Evolutionary conservation across 2,329 filamentous ascomycete genomes (phyloP).

Genomic region (Paramyrothecium sp.): DNA sequence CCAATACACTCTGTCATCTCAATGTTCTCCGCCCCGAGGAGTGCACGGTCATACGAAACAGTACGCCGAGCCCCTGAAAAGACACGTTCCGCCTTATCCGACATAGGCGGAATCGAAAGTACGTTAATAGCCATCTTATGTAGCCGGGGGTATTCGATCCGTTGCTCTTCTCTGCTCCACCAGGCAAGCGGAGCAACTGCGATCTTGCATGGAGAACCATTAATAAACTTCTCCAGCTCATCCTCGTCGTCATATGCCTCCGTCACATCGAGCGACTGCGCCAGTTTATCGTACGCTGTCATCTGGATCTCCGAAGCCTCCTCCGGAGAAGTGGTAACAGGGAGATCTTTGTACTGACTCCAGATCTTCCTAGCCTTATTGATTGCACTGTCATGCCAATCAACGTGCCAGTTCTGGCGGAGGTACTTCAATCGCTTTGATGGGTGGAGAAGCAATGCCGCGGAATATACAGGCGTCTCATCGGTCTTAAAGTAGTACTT

Average conservation of each 20-base stretch:
- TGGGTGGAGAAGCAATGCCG: constrained; percentile 8
- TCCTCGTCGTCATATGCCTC: constrained; percentile 3
- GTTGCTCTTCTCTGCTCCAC: constrained; percentile 8
- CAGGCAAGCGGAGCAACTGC: constrained; percentile 5
- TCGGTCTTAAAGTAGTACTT: constrained; percentile 10
- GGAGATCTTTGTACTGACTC: not conserved
- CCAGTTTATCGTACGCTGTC: not conserved
- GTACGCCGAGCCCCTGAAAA: constrained; percentile 5
- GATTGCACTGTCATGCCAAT: constrained; percentile 2
- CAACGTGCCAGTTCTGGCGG: not conserved
- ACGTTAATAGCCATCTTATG: constrained; percentile 4
- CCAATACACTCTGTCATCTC: constrained; percentile 10
- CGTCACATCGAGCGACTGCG: not conserved
- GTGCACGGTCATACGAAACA: constrained; percentile 6
- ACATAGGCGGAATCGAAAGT: constrained; percentile 8
- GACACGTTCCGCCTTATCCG: constrained; percentile 5
- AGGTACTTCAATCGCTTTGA: constrained; percentile 1
- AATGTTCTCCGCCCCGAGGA: constrained; percentile 6
- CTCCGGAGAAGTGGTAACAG: not conserved
- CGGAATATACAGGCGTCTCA: constrained; percentile 7
- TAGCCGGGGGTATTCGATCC: constrained; percentile 4
- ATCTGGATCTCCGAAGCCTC: too few species aligned
- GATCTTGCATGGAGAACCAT: constrained; percentile 6
- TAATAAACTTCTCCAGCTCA: constrained; percentile 8
- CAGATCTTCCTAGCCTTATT: not conserved